Percentiles rank a stretch among this genome's conserved stretches.
phyloP scores from a whole-genome alignment of 2,329 filamentous ascomycete genomes.

The Exophiala calicioides region DNA sequence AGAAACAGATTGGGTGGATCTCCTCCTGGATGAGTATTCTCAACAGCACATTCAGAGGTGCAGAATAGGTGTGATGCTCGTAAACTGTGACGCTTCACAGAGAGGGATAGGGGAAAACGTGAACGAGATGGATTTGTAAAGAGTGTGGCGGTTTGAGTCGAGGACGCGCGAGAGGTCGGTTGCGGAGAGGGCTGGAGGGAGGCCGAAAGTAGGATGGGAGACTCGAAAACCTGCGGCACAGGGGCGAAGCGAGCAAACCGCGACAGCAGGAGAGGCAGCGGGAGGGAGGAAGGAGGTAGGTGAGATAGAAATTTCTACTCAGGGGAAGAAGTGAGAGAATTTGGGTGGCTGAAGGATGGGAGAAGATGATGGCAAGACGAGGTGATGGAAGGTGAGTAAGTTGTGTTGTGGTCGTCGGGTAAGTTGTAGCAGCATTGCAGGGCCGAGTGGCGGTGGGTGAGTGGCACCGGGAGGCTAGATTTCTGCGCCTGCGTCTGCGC shows the following conservation, averaged over 20 bases:
- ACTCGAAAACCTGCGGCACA: slow-evolving; percentile 14
- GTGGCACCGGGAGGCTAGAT: too few species aligned
- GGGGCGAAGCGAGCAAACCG: slow-evolving; percentile 10
- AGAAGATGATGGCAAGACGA: slow-evolving; percentile 12
- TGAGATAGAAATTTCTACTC: too few species aligned
- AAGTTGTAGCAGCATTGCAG: slow-evolving; percentile 10
- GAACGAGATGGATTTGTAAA: slow-evolving; percentile 13
- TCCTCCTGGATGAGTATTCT: slow-evolving; percentile 7
- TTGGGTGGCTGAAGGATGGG: slow-evolving; percentile 4
- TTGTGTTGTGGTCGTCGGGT: slow-evolving; percentile 7
- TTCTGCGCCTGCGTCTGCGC: too few species aligned
- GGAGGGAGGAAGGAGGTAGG: slow-evolving; percentile 4
- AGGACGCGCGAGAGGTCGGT: slow-evolving; percentile 18
- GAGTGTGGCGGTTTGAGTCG: slow-evolving; percentile 24
- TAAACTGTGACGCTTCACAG: background rate
- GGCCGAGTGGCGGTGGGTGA: background rate
- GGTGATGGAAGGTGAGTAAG: slow-evolving; percentile 7
- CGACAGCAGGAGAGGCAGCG: slow-evolving; percentile 4
- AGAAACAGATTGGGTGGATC: slow-evolving; percentile 1
- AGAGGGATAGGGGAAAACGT: slow-evolving; percentile 1
- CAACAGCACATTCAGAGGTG: background rate
- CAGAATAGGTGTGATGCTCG: background rate
- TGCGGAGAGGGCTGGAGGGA: slow-evolving; percentile 20
- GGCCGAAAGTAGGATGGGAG: slow-evolving; percentile 8
- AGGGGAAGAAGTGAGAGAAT: slow-evolving; percentile 6